These are phyloP conservation scores for Proliferodiscus dingleyae DNA, from an alignment of 2,329 filamentous ascomycete genomes.

Conservation along the genomic window DNA sequence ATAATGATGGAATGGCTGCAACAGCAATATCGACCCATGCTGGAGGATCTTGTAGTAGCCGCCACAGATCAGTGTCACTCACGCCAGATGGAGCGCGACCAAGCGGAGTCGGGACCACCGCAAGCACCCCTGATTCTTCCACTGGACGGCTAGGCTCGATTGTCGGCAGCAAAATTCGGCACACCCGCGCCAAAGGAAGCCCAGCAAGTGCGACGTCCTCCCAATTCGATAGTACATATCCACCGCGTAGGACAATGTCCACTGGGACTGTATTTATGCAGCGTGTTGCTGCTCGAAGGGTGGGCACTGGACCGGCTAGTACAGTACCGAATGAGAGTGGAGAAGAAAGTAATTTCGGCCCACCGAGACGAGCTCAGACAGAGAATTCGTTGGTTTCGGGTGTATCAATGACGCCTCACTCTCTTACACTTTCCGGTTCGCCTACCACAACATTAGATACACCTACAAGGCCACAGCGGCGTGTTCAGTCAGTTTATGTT, in stretches of 20 bases:
- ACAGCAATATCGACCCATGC: conserved; percentile 4
- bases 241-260: conserved; percentile 40
- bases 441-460: conserved; percentile 16
- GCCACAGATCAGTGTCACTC: conserved; percentile 24
- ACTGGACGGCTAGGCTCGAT: conserved; percentile 12
- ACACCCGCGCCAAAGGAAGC: conserved; percentile 15
- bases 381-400: conserved; percentile 2
- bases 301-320: conserved; percentile 12
- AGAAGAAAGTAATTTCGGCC: conserved; percentile 16
- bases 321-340: conserved; percentile 27
- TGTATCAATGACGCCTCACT: conserved; percentile 3
- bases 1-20: conserved; percentile 27
- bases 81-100: conserved; percentile 22
- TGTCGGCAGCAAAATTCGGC: conserved; percentile 21
- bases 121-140: conserved; percentile 24
- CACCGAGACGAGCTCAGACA: conserved; percentile 7
- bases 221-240: conserved; percentile 12
- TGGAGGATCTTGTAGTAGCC: conserved; percentile 6
- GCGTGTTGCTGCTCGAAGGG: conserved; percentile 24
- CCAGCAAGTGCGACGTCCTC: conserved; percentile 13
- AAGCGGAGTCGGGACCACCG: conserved; percentile 8
- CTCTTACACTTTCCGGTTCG: conserved; percentile 11
- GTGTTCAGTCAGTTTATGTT: conserved; percentile 22
- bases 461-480: conserved; percentile 18
- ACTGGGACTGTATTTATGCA: conserved; percentile 45